phyloP scores from a whole-genome alignment of 2,329 filamentous ascomycete genomes.

The Venturia pyrina region DNA sequence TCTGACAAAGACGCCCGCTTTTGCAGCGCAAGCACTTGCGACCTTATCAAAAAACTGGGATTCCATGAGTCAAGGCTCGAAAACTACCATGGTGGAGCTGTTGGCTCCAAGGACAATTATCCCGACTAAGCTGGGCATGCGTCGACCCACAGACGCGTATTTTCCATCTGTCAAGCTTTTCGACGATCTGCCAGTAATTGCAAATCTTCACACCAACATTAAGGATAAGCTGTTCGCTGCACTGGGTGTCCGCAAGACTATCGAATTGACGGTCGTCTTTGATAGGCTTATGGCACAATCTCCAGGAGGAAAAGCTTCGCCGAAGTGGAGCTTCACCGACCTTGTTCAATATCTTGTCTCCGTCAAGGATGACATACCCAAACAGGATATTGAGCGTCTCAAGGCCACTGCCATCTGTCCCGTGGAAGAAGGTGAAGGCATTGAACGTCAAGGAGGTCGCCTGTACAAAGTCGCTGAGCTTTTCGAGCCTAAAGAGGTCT shows the following conservation, averaged over 20 bases:
- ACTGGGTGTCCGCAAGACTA: constrained; percentile 86
- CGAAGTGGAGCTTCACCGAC: constrained; percentile 66
- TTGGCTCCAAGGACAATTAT: constrained; percentile 64
- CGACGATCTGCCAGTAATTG: constrained; percentile 78
- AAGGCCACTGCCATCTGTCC: constrained; percentile 72
- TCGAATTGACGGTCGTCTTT: constrained; percentile 91
- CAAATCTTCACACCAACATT: constrained; percentile 57
- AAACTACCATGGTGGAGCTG: constrained; percentile 50
- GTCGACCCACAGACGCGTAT: constrained; percentile 73
- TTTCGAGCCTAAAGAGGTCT: constrained; percentile 64
- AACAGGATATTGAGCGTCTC: constrained; percentile 68
- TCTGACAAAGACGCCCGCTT: constrained; percentile 60
- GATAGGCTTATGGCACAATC: constrained; percentile 57
- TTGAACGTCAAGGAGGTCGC: constrained; percentile 16
- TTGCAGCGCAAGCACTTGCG: constrained; percentile 66
- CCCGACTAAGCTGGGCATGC: constrained; percentile 87
- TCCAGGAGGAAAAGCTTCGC: constrained; percentile 51
- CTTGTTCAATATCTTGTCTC: constrained; percentile 90
- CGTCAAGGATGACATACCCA: constrained; percentile 79
- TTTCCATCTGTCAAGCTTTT: constrained; percentile 92
- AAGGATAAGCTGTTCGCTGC: constrained; percentile 84
- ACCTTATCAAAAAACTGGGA: constrained; percentile 90
- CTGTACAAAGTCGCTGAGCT: constrained; percentile 68
- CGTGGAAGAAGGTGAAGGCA: constrained; percentile 47
- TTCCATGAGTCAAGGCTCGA: constrained; percentile 55